Base-by-base conservation (phyloP, 495 filamentous ascomycete species). In the Jackrogersella multiformis region DNA sequence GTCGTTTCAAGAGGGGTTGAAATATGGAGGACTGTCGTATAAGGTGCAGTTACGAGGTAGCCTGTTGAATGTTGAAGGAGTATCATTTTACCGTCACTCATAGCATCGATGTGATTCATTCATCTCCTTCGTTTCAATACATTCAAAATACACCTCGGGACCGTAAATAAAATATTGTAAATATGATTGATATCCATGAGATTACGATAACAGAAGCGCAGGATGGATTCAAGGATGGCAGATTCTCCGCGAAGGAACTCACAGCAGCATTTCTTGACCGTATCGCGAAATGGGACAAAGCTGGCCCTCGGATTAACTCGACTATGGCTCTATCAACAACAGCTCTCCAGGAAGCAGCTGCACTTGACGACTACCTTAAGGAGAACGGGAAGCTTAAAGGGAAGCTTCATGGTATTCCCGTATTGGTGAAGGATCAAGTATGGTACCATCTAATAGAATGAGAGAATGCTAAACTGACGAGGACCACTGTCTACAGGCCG, bases 361-460 rank as follows among this genome's bases (percentile, higher is more conserved):
- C 38, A 23, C 61, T 69, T n/a, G 66, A 69, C n/a, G 4, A 18
- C n/a, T 45, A 68, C 13, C 36, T 68, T 2, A 18, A 52, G 15
- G 38, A 59, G 15, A 61, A n/a, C 9, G 56, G 56, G 1, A 20
- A 49, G 6, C 6, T 70, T 0, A 70, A 57, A 41, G 74, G 74
- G 35, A 66, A 66, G 7, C 64, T 75, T n/a, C 64, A 69, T 34
- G 73, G 72, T 1, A 60, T 74, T 28, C 73, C 73, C 4, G 57
- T 75, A 2, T 45, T 75, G 5, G 48, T 75, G 6, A 74, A 72
- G 53, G 72, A 75, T 38, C 71, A 75, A 49, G 70, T 75, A 61
- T 18, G 49, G 13, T 0, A 15, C 4, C 4, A 5, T 0, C 44
- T 8, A 6, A 4, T 7, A 9, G 16, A 53, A 2, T 9, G 1